Evolutionary conservation across 2,329 filamentous ascomycete species (phyloP).

Genomic region (Ceratocystis alfenasii): DNA sequence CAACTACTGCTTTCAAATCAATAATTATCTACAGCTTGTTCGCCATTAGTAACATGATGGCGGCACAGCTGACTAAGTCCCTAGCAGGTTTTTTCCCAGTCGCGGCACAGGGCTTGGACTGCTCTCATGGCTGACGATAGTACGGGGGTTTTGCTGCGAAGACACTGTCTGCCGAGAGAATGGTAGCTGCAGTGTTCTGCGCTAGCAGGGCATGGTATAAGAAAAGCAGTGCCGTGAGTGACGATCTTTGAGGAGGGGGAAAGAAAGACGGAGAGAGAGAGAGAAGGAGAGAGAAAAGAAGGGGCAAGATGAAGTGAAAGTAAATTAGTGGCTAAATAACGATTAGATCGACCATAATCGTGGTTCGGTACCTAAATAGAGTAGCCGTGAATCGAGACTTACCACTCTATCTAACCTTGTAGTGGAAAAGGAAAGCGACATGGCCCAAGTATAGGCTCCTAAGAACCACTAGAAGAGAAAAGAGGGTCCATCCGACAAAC

Average conservation of each 20-base stretch:
- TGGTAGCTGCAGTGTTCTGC: neutral
- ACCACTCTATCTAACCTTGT: neutral
- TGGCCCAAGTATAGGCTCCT: constrained; percentile 5
- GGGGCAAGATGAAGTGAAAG: neutral
- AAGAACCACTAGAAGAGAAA: neutral
- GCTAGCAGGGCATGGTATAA: neutral
- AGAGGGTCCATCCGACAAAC: constrained; percentile 5
- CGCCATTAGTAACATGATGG: neutral
- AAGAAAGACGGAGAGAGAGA: neutral
- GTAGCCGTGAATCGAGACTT: neutral
- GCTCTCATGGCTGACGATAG: neutral
- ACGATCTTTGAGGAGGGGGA: neutral
- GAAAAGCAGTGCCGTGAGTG: neutral
- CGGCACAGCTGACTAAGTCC: constrained; percentile 5
- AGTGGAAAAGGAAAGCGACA: neutral
- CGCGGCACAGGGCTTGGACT: neutral
- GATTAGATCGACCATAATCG: neutral
- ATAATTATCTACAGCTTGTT: neutral
- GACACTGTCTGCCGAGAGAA: neutral
- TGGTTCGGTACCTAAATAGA: constrained; percentile 6
- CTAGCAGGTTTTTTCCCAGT: neutral
- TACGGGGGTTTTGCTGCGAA: neutral
- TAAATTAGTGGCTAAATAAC: neutral
- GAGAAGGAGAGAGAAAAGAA: neutral
- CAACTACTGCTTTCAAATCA: neutral